Base-by-base conservation (phyloP, 1,139 yeast species). In the Pichia sp. region DNA sequence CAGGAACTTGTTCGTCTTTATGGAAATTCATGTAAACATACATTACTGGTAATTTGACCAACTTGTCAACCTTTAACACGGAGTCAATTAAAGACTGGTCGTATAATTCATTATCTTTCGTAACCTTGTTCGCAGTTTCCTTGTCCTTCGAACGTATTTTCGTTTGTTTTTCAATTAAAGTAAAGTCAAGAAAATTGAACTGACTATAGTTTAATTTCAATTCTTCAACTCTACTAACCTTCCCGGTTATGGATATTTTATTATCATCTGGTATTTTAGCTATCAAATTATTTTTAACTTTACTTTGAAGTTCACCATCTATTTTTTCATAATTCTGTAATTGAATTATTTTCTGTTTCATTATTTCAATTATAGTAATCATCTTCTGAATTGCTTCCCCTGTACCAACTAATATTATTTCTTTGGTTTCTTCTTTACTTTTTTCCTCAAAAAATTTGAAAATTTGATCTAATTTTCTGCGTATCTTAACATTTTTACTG, bases 331-430 rank as follows among this genome's bases (percentile, higher is more conserved):
- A 30, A 7, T 36, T 35, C 37, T 41, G 26, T 28, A 37, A 8
- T 35, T 42, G 37, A 22, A 28, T 22, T 22, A 47, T 24, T 37
- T 57, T 57, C 37, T 58, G 61, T 43, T 61, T 61, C 29, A 60
- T 33, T 3, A 61, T 57, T 37, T 61, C 64, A 9, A 53, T 43
- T 6, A 61, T 47, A 2, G 60, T 53, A 5, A 61, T 41, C 47
- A 59, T 42, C 41, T 60, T 60, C 37, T 59, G 63, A 11, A 58
- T 52, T 1, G 48, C 46, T 27, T 54, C 57, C 20, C 51, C 51
- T 28, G 45, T 35, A 2, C 57, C 51, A 27, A 52, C 38, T 8
- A 60, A 38, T 7, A 58, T 35, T 5, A 57, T n/a, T 11, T 55
- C 57, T 6, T 40, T 42, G 12, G 33, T 41, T 25, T 38, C 42